Evolutionary conservation across 176 grass and related monocot species (phyloP).

Genomic region (Sorghum bicolor): Sorghum_bicolor_NCBIv3 NC_012878.2:48192501-48193000

Average conservation of each 20-base stretch:
- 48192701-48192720: not conserved
- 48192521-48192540: constrained; percentile 22
- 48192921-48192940: not conserved
- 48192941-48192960: not conserved
- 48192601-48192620: not conserved
- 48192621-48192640: not conserved
- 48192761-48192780: not conserved
- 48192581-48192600: not conserved
- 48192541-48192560: not conserved
- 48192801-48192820: not conserved
- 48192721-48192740: not conserved
- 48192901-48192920: not conserved
- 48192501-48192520: constrained; percentile 41
- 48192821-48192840: not conserved
- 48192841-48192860: not conserved
- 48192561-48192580: not conserved
- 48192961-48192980: not conserved
- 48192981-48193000: not conserved
- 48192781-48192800: not conserved
- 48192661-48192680: not conserved
- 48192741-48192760: not conserved
- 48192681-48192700: not conserved
- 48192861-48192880: not conserved
- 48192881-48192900: not conserved
- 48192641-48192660: not conserved